Conservation (phyloP, 2,329 filamentous ascomycete species). For the Penicillium sp. region DNA sequence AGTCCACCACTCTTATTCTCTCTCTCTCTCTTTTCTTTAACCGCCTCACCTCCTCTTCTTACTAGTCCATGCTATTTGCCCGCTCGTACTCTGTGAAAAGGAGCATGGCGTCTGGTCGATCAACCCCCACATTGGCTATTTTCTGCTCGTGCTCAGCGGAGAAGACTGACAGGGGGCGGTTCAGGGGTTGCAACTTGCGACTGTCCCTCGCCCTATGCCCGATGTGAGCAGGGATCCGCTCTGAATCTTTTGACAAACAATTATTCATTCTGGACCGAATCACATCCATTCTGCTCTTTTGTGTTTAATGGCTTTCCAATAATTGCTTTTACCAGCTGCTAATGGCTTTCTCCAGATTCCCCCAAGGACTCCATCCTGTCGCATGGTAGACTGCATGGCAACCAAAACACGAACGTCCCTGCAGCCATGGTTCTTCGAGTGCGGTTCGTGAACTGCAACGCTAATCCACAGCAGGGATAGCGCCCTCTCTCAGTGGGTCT, state of each 20-base stretch:
- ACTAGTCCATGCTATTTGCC: conserved; percentile 3
- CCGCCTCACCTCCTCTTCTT: conserved; percentile 3
- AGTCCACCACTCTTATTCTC: neutral
- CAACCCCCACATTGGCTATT: conserved; percentile 32
- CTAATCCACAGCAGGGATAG: conserved; percentile 20
- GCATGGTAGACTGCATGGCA: conserved; percentile 6
- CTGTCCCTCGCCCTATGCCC: conserved; percentile 20
- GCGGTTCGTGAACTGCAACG: conserved; percentile 27
- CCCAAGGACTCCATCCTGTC: neutral
- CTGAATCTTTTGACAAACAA: neutral
- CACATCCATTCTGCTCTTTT: neutral
- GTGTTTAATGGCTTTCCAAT: neutral
- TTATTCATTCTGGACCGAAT: neutral
- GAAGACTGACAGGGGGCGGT: conserved; percentile 33
- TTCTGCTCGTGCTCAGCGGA: conserved; percentile 32
- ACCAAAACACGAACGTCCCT: conserved; percentile 15
- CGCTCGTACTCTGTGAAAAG: conserved; percentile 3
- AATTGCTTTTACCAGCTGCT: neutral
- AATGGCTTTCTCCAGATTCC: neutral
- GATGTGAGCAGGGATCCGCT: conserved; percentile 20
- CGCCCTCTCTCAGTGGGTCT: conserved; percentile 9
- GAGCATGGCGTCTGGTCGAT: conserved; percentile 25
- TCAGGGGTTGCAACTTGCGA: conserved; percentile 33
- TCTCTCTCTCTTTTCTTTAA: neutral
- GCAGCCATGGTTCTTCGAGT: conserved; percentile 11